Evolutionary conservation across 2,329 filamentous ascomycete species (phyloP), one percentile per base, ranked within the genome.

Genomic region (Beauveria medogensis): DNA sequence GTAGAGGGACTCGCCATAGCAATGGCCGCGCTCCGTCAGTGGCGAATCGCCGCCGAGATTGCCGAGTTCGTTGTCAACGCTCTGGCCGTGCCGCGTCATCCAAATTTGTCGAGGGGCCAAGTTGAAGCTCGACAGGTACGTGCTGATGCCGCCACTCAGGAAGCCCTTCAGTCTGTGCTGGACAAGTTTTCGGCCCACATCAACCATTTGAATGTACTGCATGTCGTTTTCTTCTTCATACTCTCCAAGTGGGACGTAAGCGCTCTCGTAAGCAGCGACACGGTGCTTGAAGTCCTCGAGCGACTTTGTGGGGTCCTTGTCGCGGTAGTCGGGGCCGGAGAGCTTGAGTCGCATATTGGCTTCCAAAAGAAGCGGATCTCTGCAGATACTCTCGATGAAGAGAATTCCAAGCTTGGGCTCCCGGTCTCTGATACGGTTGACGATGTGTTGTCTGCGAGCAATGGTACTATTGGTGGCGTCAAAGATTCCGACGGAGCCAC

Each of bases 381-480:
- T 82, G 73, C 94, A 99, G 57, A 95, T 89, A 69, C 91, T 96
- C 77, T 99, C 94, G 30, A 99, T 88, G 72, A 97, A 99, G 12
- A 99, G 79, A 20, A 99, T 91, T 37, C 93, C 93, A 24, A 99
- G 80, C 63, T 90, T 89, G 2, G 93, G 92, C 67, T 95, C 93
- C 57, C 90, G 84, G 57, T 86, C 78, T 68, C 90, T 89, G 69
- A 97, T 91, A 66, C 86, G 89, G 63, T 93, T 84, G 68, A 96
- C 91, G 60, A 99, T 83, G 28, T 89, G 82, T 73, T 93, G 87
- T 55, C 94, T 85, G 43, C 94, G 88, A 64, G 91, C 84, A 55
- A 96, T 82, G 0, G 94, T 99, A 77, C 92, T 97, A 77, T 99
- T 99, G 8, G 94, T 99, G 8, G 94, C 94, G 74, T 99, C 94